phyloP scores from a whole-genome alignment of 352 stramenopile genomes.

The Globisporangium middletonii region DNA sequence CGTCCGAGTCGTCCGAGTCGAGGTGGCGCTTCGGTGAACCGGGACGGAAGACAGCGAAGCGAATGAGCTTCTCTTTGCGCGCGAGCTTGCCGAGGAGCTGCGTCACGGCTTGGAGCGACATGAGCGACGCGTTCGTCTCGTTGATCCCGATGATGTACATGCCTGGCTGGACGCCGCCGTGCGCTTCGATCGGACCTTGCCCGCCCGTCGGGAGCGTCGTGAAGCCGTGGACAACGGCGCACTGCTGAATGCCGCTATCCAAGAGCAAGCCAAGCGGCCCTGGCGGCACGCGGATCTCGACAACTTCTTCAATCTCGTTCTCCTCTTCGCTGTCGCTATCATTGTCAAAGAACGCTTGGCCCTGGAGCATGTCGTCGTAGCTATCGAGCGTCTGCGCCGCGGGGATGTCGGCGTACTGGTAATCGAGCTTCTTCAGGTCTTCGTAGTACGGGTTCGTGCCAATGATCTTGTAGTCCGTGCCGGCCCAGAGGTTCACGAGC shows the following conservation, averaged over 20 bases:
- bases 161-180: constrained; percentile 58
- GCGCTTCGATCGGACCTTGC: constrained; percentile 55
- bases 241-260: constrained; percentile 73
- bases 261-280: constrained; percentile 69
- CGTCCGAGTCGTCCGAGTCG: constrained; percentile 41
- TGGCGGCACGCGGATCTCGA: constrained; percentile 67
- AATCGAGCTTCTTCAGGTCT: constrained; percentile 62
- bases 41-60: constrained; percentile 67
- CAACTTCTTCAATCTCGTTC: constrained; percentile 70
- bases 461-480: constrained; percentile 80
- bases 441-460: constrained; percentile 65
- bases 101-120: constrained; percentile 69
- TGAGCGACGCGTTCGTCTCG: constrained; percentile 76
- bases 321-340: constrained; percentile 75
- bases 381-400: constrained; percentile 24
- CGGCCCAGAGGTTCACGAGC: constrained; percentile 77
- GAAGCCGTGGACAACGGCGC: constrained; percentile 78
- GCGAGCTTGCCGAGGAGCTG: constrained; percentile 65
- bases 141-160: constrained; percentile 89
- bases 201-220: constrained; percentile 50
- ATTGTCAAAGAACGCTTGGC: constrained; percentile 77
- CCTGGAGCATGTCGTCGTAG: constrained; percentile 65
- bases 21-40: constrained; percentile 34
- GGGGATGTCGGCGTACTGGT: constrained; percentile 64
- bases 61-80: constrained; percentile 77